These are phyloP conservation scores for Pythium aphanidermatum DNA, from an alignment of 352 stramenopile genomes.

Conservation along the genomic window DNA sequence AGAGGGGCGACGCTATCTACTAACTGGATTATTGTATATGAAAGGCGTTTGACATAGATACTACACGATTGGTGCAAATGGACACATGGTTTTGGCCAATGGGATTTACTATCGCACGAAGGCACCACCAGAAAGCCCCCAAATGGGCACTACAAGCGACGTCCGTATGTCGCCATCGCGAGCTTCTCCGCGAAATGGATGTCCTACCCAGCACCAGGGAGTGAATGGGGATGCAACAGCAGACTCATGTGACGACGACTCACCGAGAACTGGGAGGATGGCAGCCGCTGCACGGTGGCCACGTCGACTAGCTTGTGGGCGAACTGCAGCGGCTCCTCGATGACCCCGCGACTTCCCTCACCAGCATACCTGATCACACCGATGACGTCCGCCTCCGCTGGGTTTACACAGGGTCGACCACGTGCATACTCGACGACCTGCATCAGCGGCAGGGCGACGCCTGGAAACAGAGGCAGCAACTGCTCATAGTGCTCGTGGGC, in stretches of 20 bases:
- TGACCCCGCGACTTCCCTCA: conserved; percentile 29
- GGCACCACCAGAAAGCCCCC: conserved; percentile 18
- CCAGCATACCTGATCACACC: conserved; percentile 59
- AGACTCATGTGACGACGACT: too few species aligned
- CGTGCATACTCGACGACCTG: conserved; percentile 52
- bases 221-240: too few species aligned
- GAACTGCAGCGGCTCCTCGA: conserved; percentile 48
- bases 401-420: conserved; percentile 35
- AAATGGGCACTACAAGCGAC: conserved; percentile 18
- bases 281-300: conserved; percentile 52
- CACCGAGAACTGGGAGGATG: conserved; percentile 42
- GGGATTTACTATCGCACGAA: background rate
- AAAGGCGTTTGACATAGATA: conserved; percentile 5
- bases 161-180: conserved; percentile 40
- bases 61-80: conserved; percentile 14
- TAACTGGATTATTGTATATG: background rate
- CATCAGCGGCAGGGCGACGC: conserved; percentile 51
- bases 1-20: conserved; percentile 10
- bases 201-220: conserved; percentile 36
- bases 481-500: conserved; percentile 70
- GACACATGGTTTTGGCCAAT: conserved; percentile 11
- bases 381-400: conserved; percentile 31
- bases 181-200: conserved; percentile 72
- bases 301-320: conserved; percentile 25
- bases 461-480: conserved; percentile 60